Percentiles rank a stretch among this genome's conserved stretches.
Conservation (phyloP, 2,329 filamentous ascomycete genomes). For the Septoria linicola region DNA sequence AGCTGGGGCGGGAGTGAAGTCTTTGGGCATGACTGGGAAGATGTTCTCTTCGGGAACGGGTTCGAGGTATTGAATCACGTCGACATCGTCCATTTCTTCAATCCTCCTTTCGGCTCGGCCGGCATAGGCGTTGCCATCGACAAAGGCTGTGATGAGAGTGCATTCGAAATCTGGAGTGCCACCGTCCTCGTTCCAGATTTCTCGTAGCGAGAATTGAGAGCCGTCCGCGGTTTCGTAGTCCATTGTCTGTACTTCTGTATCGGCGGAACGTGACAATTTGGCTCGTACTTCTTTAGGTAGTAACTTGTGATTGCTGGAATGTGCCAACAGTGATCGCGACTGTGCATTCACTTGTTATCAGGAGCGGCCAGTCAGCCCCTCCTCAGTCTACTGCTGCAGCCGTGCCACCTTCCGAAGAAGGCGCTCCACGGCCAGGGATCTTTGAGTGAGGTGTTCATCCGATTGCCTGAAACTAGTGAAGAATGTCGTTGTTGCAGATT, state of each 20-base stretch:
- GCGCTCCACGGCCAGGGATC: constrained; percentile 3
- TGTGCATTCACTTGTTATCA: background rate
- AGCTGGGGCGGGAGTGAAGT: constrained; percentile 23
- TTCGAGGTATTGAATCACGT: constrained; percentile 28
- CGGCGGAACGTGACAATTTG: too few relatives aligned
- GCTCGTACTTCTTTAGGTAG: background rate
- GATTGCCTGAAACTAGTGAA: constrained; percentile 1
- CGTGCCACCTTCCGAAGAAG: constrained; percentile 8
- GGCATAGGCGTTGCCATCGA: constrained; percentile 32
- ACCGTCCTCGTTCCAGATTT: constrained; percentile 23
- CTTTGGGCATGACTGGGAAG: constrained; percentile 27
- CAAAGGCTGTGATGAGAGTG: constrained; percentile 32
- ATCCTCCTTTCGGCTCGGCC: constrained; percentile 24
- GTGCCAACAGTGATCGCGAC: background rate
- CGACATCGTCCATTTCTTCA: constrained; percentile 29
- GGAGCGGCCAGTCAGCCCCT: background rate
- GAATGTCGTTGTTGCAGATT: constrained; percentile 4
- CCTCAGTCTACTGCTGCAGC: constrained; percentile 1
- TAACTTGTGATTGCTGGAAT: background rate
- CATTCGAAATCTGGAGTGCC: constrained; percentile 18
- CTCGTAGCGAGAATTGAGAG: constrained; percentile 32
- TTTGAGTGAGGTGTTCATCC: constrained; percentile 2
- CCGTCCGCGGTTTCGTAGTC: constrained; percentile 34
- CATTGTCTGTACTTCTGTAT: constrained; percentile 24
- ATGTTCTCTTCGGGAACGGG: constrained; percentile 31